Evolutionary conservation across 2,329 filamentous ascomycete genomes (phyloP).

Genomic region (Fusarium chlamydosporum): DNA sequence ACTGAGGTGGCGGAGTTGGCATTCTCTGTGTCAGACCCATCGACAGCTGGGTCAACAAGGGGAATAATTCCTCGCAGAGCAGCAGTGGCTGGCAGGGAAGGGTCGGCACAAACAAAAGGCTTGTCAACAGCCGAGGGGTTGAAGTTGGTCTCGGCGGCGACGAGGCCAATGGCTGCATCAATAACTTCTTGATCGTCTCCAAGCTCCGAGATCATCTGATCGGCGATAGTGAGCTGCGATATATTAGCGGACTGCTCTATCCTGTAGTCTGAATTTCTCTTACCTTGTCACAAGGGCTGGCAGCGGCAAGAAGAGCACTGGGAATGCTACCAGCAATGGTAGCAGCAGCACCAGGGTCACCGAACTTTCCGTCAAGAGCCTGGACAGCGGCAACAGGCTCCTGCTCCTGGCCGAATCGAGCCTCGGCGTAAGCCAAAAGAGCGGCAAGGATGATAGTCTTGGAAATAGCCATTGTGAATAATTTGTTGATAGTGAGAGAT

Average conservation of each 20-base stretch:
- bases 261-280: not conserved
- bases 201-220: slow-evolving; percentile 73
- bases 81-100: slow-evolving; percentile 71
- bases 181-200: slow-evolving; percentile 72
- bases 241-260: slow-evolving; percentile 33
- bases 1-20: slow-evolving; percentile 69
- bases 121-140: slow-evolving; percentile 74
- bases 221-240: slow-evolving; percentile 70
- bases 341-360: slow-evolving; percentile 70
- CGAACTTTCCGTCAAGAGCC: slow-evolving; percentile 64
- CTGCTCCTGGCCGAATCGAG: slow-evolving; percentile 76
- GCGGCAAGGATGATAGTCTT: slow-evolving; percentile 41
- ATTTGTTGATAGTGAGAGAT: slow-evolving; percentile 5
- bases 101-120: slow-evolving; percentile 74
- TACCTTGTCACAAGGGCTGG: slow-evolving; percentile 76
- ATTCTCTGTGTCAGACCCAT: slow-evolving; percentile 70
- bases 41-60: slow-evolving; percentile 75
- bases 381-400: slow-evolving; percentile 68
- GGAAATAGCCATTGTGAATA: slow-evolving; percentile 26
- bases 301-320: slow-evolving; percentile 72
- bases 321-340: slow-evolving; percentile 75
- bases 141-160: slow-evolving; percentile 80
- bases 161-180: slow-evolving; percentile 72
- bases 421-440: slow-evolving; percentile 61
- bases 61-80: slow-evolving; percentile 76